Percentiles rank a stretch among this genome's conserved stretches.
phyloP scores from a whole-genome alignment of 2,329 filamentous ascomycete species.

The Ascochyta lentis region DNA sequence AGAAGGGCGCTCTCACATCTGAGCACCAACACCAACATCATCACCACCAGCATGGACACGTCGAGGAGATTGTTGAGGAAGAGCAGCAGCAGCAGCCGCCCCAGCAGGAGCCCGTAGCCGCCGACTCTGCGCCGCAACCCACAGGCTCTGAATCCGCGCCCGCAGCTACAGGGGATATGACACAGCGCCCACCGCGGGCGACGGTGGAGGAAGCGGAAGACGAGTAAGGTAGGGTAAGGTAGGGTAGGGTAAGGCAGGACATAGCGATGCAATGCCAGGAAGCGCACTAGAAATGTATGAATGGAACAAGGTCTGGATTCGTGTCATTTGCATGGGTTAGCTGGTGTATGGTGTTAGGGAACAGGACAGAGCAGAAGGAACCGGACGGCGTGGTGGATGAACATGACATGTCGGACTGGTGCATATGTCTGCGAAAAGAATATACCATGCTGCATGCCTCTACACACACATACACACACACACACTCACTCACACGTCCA shows the following conservation, averaged over 20 bases:
- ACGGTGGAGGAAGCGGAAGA: constrained; percentile 49
- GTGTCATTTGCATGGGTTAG: constrained; percentile 18
- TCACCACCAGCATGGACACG: constrained; percentile 18
- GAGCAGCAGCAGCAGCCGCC: not conserved
- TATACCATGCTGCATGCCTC: not conserved
- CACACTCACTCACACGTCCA: no score
- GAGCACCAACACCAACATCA: constrained; percentile 5
- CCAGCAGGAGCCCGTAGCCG: constrained; percentile 20
- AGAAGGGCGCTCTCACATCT: constrained; percentile 44
- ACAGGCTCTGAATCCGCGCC: constrained; percentile 37
- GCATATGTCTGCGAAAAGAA: not conserved
- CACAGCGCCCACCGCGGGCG: constrained; percentile 41
- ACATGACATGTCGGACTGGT: not conserved
- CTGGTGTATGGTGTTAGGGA: constrained; percentile 7
- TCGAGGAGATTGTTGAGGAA: constrained; percentile 7
- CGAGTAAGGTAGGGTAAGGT: constrained; percentile 39
- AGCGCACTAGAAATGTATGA: no score
- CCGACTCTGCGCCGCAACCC: constrained; percentile 34
- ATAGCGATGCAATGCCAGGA: not conserved
- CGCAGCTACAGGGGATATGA: constrained; percentile 20
- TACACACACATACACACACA: not conserved
- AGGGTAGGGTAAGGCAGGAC: constrained; percentile 15
- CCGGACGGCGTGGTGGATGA: not conserved
- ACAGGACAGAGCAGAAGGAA: no score
- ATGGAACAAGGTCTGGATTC: not conserved